These are phyloP conservation scores for Elasticomyces elasticus DNA, from an alignment of 495 filamentous ascomycete genomes.

Conservation along the genomic window DNA sequence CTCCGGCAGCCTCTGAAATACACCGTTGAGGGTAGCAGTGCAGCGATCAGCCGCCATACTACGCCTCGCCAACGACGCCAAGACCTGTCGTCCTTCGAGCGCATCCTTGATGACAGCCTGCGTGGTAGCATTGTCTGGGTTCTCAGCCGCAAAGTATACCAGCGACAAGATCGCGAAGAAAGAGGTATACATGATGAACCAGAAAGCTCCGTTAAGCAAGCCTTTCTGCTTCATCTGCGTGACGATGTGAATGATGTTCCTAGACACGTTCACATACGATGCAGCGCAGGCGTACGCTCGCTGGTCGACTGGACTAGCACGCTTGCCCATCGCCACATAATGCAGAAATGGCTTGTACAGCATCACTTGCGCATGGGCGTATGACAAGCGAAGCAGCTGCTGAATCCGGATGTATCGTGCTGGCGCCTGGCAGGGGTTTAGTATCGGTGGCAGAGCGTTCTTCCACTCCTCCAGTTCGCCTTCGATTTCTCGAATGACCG, in stretches of 20 bases:
- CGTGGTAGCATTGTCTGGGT: slow-evolving; percentile 65
- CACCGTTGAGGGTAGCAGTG: slow-evolving; percentile 59
- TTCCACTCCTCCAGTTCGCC: slow-evolving; percentile 75
- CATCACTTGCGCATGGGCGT: slow-evolving; percentile 87
- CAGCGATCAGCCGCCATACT: slow-evolving; percentile 85
- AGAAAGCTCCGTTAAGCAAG: slow-evolving; percentile 80
- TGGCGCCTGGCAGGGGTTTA: slow-evolving; percentile 68
- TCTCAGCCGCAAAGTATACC: slow-evolving; percentile 83
- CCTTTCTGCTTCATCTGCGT: slow-evolving; percentile 77
- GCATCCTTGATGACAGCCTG: slow-evolving; percentile 77
- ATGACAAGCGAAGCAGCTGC: slow-evolving; percentile 77
- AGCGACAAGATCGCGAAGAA: slow-evolving; percentile 90
- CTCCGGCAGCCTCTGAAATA: slow-evolving; percentile 16
- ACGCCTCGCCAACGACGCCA: slow-evolving; percentile 64
- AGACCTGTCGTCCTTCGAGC: slow-evolving; percentile 68
- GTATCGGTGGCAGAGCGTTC: slow-evolving; percentile 60
- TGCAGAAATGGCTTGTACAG: slow-evolving; percentile 93
- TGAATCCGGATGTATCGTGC: slow-evolving; percentile 70
- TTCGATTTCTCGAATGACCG: slow-evolving; percentile 85
- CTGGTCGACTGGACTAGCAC: slow-evolving; percentile 62
- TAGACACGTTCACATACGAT: slow-evolving; percentile 81
- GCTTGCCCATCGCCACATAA: slow-evolving; percentile 69
- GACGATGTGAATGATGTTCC: slow-evolving; percentile 89
- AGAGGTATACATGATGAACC: slow-evolving; percentile 93
- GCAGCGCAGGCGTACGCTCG: slow-evolving; percentile 84